Conservation (phyloP, 441 rosid genomes). For the Populus tomentosa region DNA sequence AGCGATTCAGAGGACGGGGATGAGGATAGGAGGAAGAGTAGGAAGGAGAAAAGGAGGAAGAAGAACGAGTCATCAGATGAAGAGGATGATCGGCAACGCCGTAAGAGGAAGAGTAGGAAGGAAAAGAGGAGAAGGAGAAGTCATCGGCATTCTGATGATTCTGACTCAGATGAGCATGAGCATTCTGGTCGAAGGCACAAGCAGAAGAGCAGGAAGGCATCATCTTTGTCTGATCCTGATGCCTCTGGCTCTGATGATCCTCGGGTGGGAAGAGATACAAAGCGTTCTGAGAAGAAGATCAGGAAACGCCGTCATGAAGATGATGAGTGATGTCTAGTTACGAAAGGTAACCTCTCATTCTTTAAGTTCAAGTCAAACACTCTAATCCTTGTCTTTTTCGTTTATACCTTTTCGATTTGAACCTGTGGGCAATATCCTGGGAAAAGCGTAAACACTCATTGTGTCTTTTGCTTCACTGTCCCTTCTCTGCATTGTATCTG, state of each 20-base stretch:
- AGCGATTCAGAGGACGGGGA: slow-evolving; percentile 59
- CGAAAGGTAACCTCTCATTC: not conserved
- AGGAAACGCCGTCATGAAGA: slow-evolving; percentile 47
- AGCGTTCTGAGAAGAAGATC: slow-evolving; percentile 50
- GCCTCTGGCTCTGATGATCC: slow-evolving; percentile 40
- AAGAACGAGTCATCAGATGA: slow-evolving; percentile 46
- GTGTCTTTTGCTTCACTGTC: not conserved
- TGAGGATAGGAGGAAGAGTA: slow-evolving; percentile 44
- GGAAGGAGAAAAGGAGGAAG: slow-evolving; percentile 52
- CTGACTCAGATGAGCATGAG: slow-evolving; percentile 45
- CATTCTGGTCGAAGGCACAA: slow-evolving; percentile 41
- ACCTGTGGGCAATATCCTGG: not conserved
- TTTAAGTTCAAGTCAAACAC: not conserved
- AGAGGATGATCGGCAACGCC: slow-evolving; percentile 34
- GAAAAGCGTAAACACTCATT: not conserved
- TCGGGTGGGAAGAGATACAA: slow-evolving; percentile 56
- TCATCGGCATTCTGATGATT: slow-evolving; percentile 41
- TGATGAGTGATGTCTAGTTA: slow-evolving; percentile 30
- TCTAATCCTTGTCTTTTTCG: not conserved
- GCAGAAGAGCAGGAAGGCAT: slow-evolving; percentile 52
- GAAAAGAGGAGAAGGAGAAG: slow-evolving; percentile 76
- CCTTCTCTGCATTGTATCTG: not conserved
- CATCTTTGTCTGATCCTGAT: slow-evolving; percentile 46
- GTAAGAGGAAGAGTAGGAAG: slow-evolving; percentile 52
- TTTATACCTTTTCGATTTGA: not conserved